Conservation (phyloP, 352 stramenopile species). For the Halophytophthora polymorphica region DNA sequence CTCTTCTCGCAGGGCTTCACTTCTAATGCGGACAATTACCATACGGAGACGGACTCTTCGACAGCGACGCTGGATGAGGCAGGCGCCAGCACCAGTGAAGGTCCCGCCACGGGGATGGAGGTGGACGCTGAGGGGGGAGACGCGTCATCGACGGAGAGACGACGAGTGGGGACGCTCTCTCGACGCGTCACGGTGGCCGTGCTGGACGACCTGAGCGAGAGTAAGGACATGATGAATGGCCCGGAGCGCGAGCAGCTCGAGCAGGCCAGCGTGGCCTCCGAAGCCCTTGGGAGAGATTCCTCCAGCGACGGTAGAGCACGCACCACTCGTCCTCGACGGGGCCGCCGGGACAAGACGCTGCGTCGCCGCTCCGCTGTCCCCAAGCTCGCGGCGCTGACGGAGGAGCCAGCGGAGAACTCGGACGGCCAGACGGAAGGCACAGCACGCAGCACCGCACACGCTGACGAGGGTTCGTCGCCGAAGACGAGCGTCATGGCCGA, state of each 20-base stretch:
- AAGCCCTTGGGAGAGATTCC: constrained; percentile 22
- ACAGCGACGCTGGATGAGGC: background rate
- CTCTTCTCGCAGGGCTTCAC: constrained; percentile 63
- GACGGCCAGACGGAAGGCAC: constrained; percentile 8
- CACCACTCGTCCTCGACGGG: constrained; percentile 10
- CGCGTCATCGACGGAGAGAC: constrained; percentile 8
- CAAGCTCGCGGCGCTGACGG: constrained; percentile 37
- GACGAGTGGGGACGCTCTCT: constrained; percentile 19
- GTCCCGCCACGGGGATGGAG: constrained; percentile 5
- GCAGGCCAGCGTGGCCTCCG: constrained; percentile 27
- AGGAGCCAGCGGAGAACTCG: constrained; percentile 32
- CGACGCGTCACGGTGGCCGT: constrained; percentile 50
- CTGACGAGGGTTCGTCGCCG: background rate
- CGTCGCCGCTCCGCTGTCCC: constrained; percentile 35
- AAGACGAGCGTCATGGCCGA: background rate
- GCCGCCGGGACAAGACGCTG: constrained; percentile 40
- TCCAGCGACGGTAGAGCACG: constrained; percentile 1
- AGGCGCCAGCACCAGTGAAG: constrained; percentile 1
- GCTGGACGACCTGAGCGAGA: constrained; percentile 38
- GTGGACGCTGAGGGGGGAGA: constrained; percentile 8
- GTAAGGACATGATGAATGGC: constrained; percentile 34
- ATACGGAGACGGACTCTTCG: constrained; percentile 2
- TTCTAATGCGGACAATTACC: constrained; percentile 28
- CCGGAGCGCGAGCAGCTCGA: constrained; percentile 39
- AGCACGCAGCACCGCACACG: background rate